Evolutionary conservation across 495 filamentous ascomycete genomes (phyloP).

Genomic region (Neurospora sp.): DNA sequence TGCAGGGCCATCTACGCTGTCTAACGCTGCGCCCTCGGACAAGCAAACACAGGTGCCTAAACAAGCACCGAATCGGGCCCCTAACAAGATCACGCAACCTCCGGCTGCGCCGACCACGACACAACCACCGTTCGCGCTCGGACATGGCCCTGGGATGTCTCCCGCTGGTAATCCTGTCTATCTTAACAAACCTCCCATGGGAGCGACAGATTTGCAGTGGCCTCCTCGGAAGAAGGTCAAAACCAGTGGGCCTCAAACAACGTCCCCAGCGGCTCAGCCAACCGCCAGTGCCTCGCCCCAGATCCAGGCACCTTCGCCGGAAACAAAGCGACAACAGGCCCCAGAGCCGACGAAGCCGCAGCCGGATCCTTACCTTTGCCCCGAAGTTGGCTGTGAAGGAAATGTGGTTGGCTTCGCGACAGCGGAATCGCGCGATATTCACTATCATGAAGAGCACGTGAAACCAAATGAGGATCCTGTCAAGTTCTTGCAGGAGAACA

Average conservation of each 20-base stretch:
- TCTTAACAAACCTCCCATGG: slow-evolving; percentile 31
- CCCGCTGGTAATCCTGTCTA: slow-evolving; percentile 60
- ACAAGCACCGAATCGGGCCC: slow-evolving; percentile 35
- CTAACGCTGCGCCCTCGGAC: slow-evolving; percentile 60
- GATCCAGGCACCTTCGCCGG: slow-evolving; percentile 35
- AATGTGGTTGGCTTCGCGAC: slow-evolving; percentile 39
- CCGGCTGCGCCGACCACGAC: slow-evolving; percentile 54
- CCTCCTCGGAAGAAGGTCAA: slow-evolving; percentile 46
- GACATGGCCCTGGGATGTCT: slow-evolving; percentile 50
- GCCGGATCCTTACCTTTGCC: slow-evolving; percentile 32
- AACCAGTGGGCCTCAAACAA: slow-evolving; percentile 21
- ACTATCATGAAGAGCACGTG: slow-evolving; percentile 45
- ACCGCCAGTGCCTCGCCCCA: slow-evolving; percentile 37
- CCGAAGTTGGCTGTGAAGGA: slow-evolving; percentile 35
- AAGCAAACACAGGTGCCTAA: slow-evolving; percentile 49
- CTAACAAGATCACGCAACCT: slow-evolving; percentile 35
- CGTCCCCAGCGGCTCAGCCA: slow-evolving; percentile 16
- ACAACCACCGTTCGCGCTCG: slow-evolving; percentile 54
- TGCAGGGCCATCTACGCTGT: slow-evolving; percentile 22
- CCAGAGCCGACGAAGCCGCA: slow-evolving; percentile 21
- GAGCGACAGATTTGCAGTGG: slow-evolving; percentile 40
- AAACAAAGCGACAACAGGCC: slow-evolving; percentile 33
- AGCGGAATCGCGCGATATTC: slow-evolving; percentile 40
- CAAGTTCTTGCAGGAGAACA: slow-evolving; percentile 36
- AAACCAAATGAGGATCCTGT: slow-evolving; percentile 43